These are phyloP conservation scores for Clonostachys chloroleuca DNA, from an alignment of 2,329 filamentous ascomycete species.

Conservation along the genomic window DNA sequence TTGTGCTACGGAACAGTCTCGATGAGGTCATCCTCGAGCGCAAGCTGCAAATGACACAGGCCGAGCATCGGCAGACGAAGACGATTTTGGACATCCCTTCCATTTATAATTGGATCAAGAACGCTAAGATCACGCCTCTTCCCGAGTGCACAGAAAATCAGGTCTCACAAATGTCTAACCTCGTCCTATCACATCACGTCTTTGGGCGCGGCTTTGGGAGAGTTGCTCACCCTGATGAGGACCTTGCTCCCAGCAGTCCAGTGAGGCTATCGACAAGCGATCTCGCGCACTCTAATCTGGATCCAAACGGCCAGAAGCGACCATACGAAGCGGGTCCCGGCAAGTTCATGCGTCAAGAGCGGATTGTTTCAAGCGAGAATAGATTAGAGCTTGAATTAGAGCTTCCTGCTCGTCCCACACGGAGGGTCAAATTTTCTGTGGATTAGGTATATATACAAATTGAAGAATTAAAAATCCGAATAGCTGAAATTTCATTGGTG, in stretches of 20 bases:
- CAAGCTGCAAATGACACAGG: slow-evolving; percentile 69
- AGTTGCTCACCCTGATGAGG: slow-evolving; percentile 38
- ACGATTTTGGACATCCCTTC: slow-evolving; percentile 52
- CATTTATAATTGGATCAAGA: slow-evolving; percentile 57
- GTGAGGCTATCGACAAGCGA: not conserved
- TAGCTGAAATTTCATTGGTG: no score
- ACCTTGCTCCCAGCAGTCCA: slow-evolving; percentile 21
- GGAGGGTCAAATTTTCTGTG: no score
- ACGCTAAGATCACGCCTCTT: slow-evolving; percentile 37
- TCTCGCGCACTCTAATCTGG: no score
- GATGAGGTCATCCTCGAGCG: slow-evolving; percentile 80
- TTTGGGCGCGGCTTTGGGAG: slow-evolving; percentile 46
- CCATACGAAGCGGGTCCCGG: no score
- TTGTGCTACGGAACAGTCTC: slow-evolving; percentile 74
- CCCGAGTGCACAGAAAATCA: slow-evolving; percentile 18
- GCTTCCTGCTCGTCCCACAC: no score
- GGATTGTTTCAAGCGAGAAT: no score
- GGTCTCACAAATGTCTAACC: slow-evolving; percentile 41
- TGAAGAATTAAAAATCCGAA: no score
- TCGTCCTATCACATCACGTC: slow-evolving; percentile 39
- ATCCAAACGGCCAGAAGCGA: no score
- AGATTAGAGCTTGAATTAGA: no score
- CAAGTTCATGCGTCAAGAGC: no score
- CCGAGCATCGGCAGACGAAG: slow-evolving; percentile 52
- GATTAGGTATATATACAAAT: no score